Evolutionary conservation across 495 filamentous ascomycete species (phyloP).

Genomic region (Chaetomium tenue): DNA sequence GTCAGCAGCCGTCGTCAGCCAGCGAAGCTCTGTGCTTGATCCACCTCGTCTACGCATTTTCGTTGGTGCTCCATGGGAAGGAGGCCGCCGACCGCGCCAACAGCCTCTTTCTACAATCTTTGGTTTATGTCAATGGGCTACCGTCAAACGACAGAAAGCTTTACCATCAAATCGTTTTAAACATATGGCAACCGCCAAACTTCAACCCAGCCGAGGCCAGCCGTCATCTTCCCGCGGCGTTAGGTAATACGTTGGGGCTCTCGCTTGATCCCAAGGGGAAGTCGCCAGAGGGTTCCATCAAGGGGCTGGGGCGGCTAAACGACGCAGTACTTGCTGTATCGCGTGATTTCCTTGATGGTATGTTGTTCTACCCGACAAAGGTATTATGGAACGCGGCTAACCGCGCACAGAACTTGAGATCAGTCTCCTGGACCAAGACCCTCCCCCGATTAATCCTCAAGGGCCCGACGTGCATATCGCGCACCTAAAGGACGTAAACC

Average conservation of each 20-base stretch:
- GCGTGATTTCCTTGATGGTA: slow-evolving; percentile 51
- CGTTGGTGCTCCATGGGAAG: slow-evolving; percentile 42
- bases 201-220: slow-evolving; percentile 24
- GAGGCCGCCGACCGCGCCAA: slow-evolving; percentile 29
- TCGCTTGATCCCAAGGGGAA: slow-evolving; percentile 44
- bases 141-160: slow-evolving; percentile 27
- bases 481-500: slow-evolving; percentile 33
- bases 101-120: slow-evolving; percentile 42
- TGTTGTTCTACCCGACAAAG: slow-evolving; percentile 22
- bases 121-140: slow-evolving; percentile 38
- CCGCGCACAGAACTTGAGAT: slow-evolving; percentile 43
- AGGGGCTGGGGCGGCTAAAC: slow-evolving; percentile 8
- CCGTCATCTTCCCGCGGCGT: slow-evolving; percentile 9
- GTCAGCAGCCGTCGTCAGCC: slow-evolving; percentile 34
- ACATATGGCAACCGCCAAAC: slow-evolving; percentile 43
- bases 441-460: slow-evolving; percentile 33
- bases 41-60: slow-evolving; percentile 48
- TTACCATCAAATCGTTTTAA: slow-evolving; percentile 38
- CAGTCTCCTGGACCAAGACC: slow-evolving; percentile 31
- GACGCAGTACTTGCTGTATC: slow-evolving; percentile 42
- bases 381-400: slow-evolving; percentile 12
- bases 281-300: slow-evolving; percentile 28
- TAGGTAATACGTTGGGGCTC: slow-evolving; percentile 12
- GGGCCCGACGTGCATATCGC: slow-evolving; percentile 38
- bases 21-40: slow-evolving; percentile 45